Percentiles rank a stretch among this genome's conserved stretches.
phyloP scores from a whole-genome alignment of 2,329 filamentous ascomycete species.

The Fusarium verticillioides region DNA sequence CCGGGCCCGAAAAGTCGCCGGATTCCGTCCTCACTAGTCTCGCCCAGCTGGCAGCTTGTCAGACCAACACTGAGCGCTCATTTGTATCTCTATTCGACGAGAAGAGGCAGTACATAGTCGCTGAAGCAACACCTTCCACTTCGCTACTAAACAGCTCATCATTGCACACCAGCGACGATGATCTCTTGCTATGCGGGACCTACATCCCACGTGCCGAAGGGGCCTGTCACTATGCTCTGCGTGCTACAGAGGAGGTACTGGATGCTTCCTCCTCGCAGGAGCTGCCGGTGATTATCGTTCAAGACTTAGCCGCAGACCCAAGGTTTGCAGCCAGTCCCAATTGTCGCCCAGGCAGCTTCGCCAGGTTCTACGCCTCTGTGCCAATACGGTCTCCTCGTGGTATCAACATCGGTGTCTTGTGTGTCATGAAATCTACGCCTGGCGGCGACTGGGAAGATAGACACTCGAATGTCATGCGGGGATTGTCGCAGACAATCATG shows the following conservation, averaged over 20 bases:
- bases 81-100: background rate
- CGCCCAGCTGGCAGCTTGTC: background rate
- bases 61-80: background rate
- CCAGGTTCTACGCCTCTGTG: background rate
- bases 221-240: background rate
- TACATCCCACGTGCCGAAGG: background rate
- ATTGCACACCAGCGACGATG: background rate
- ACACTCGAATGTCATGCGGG: background rate
- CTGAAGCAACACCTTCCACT: background rate
- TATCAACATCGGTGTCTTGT: slow-evolving; percentile 1
- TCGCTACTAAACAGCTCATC: background rate
- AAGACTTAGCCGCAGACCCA: background rate
- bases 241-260: background rate
- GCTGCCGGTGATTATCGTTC: background rate
- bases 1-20: background rate
- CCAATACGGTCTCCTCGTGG: slow-evolving; percentile 2
- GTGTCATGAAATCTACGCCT: background rate
- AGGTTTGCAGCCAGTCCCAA: background rate
- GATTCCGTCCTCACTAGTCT: background rate
- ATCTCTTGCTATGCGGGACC: background rate
- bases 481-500: background rate
- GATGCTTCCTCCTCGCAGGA: background rate
- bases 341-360: background rate
- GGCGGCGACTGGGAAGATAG: rapidly evolving
- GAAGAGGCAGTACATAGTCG: background rate